A percentile compares a stretch with the other conserved stretches of the same genome.
Evolutionary conservation across 306 rosid species (phyloP).

Genomic region (Malus sylvestris): DNA sequence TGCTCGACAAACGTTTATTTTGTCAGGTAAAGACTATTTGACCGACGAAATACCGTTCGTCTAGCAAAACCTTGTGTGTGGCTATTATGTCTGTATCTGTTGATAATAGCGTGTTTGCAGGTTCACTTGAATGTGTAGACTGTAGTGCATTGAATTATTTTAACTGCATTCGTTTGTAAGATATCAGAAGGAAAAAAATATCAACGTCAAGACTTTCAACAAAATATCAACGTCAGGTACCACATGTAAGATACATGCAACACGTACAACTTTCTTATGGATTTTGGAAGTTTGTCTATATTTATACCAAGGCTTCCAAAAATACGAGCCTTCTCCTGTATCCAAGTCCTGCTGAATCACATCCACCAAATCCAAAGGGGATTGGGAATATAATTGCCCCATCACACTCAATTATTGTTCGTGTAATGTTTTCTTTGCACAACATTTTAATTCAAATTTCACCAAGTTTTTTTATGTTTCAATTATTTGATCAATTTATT

Average conservation of each 20-base stretch:
- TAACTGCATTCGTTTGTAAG: not conserved
- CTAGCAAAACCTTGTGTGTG: not conserved
- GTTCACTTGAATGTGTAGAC: conserved; percentile 5
- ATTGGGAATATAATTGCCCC: not conserved
- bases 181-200: not conserved
- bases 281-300: not conserved
- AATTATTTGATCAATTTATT: no score
- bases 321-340: no score
- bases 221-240: not conserved
- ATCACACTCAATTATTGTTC: no score
- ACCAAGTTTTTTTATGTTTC: no score
- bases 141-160: not conserved
- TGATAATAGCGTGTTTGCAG: not conserved
- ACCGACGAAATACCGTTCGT: no score
- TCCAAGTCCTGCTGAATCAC: not conserved
- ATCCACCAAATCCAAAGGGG: not conserved
- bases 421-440: no score
- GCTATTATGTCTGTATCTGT: not conserved
- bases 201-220: not conserved
- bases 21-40: no score
- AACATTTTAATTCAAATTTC: no score
- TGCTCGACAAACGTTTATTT: no score
- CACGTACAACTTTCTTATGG: not conserved
- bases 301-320: no score
- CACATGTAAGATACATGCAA: not conserved